These are phyloP conservation scores for Solanum gandarillasii DNA, from an alignment of 257 asterid species.

Conservation along the genomic window DNA sequence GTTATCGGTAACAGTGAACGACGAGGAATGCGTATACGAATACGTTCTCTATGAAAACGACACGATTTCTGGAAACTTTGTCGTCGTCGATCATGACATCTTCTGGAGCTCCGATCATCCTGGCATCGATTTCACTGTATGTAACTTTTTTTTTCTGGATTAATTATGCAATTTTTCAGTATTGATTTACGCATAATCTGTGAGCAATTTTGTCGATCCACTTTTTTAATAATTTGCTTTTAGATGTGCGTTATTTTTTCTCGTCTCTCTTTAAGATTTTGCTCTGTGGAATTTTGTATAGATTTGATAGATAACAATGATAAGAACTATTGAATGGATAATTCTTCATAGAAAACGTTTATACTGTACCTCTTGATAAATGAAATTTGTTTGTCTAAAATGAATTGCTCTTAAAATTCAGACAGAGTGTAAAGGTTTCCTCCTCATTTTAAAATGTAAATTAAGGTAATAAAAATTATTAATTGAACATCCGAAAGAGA, in stretches of 20 bases:
- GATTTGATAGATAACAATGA: neutral
- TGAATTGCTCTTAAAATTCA: neutral
- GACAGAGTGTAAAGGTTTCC: neutral
- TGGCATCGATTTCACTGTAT: conserved; percentile 69
- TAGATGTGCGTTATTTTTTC: neutral
- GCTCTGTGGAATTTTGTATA: neutral
- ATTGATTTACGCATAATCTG: neutral
- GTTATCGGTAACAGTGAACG: conserved; percentile 54
- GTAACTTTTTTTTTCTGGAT: neutral
- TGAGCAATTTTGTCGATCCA: neutral
- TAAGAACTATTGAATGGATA: neutral
- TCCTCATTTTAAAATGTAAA: neutral
- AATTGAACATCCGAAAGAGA: neutral
- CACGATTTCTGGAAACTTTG: conserved; percentile 73
- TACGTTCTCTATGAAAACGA: conserved; percentile 71
- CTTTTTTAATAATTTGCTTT: neutral
- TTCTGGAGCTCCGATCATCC: conserved; percentile 72
- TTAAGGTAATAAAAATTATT: neutral
- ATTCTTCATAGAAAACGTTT: neutral
- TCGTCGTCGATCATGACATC: conserved; percentile 61
- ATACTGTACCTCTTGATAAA: neutral
- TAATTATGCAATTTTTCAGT: neutral
- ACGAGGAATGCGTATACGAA: conserved; percentile 73
- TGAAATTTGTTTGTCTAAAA: neutral
- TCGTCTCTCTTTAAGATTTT: neutral